A percentile compares a stretch with the other conserved stretches of the same genome.
These are phyloP conservation scores for Fusarium pseudograminearum DNA, from an alignment of 2,329 filamentous ascomycete genomes.

Conservation along the genomic window DNA sequence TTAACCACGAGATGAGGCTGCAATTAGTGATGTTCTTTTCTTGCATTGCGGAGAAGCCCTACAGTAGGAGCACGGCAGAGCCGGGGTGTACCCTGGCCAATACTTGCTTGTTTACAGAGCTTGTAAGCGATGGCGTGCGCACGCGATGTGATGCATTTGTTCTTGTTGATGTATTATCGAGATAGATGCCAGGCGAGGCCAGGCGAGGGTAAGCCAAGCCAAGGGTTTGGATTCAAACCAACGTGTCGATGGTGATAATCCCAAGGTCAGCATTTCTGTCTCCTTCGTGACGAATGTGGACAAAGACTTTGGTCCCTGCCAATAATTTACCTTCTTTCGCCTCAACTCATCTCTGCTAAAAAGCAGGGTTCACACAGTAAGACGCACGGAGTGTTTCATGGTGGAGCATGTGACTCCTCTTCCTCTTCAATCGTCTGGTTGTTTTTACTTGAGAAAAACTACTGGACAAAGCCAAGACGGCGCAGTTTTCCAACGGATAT, in stretches of 20 bases:
- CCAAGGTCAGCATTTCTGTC: conserved; percentile 4
- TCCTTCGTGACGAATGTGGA: conserved; percentile 41
- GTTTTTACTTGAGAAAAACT: conserved; percentile 29
- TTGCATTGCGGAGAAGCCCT: conserved; percentile 38
- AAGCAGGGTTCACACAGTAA: conserved; percentile 42
- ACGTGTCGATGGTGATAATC: background rate
- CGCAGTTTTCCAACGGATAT: background rate
- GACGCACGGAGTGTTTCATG: conserved; percentile 35
- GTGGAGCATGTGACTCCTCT: conserved; percentile 37
- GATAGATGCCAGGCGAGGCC: background rate
- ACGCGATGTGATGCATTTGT: conserved; percentile 32
- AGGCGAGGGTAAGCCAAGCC: background rate
- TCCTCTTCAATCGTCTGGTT: conserved; percentile 21
- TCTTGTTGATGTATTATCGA: conserved; percentile 14
- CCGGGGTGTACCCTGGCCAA: conserved; percentile 42
- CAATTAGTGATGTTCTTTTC: conserved; percentile 19
- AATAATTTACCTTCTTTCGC: conserved; percentile 31
- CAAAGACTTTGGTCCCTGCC: conserved; percentile 33
- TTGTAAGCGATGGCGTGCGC: conserved; percentile 41
- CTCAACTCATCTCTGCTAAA: conserved; percentile 24
- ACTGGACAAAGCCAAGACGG: background rate
- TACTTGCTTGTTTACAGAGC: conserved; percentile 21
- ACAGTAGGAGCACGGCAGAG: conserved; percentile 24
- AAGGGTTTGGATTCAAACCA: background rate
- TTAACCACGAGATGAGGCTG: conserved; percentile 31